Base-by-base conservation (phyloP, 495 filamentous ascomycete species). In the Lasiosphaeria hispida region DNA sequence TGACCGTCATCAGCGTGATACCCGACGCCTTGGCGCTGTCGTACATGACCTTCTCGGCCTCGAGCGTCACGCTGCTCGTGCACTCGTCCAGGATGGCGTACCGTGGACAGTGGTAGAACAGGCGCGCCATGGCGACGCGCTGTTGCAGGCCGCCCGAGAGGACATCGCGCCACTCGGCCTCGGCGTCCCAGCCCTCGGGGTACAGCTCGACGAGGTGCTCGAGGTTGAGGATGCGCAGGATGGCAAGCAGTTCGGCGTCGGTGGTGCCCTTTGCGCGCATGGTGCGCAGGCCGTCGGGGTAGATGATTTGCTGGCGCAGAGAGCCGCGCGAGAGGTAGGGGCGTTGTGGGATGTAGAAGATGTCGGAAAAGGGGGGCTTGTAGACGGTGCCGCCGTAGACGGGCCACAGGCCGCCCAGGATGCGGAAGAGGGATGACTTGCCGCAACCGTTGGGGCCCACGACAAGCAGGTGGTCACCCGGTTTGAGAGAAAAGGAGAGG, bases 291-390 rank as follows among this genome's bases (percentile, higher is more conserved):
- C 83, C 84, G 72, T 98, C 93, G 0, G 94, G 94, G 72, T 97
- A 98, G 57, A 92, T 97, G 61, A 98, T 90, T 67, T 98, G 94
- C 70, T 97, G 92, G 39, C 94, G 85, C 18, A 98, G 83, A 1
- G 86, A 89, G 14, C 94, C 94, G 30, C 89, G 84, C 33, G 88
- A 92, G 2, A 98, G 81, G 67, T 98, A 98, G 0, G 94, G 94
- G 0, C 94, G 86, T 68, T 98, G 94, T 0, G 94, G 94, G 65
- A 98, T 96, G 75, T 98, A 98, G 78, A 97, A 98, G 66, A 98
- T 97, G 63, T 93, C 87, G 43, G 86, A 83, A 61, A 90, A 90
- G 0, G 87, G 85, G 5, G 95, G 94, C 68, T 96, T 97, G 63
- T 86, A 83, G 19, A 98, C 94, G 1, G 80, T 88, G 38, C 94